phyloP scores from a whole-genome alignment of 768 basidiomycete genomes.

The Cystobasidium ongulense region DNA sequence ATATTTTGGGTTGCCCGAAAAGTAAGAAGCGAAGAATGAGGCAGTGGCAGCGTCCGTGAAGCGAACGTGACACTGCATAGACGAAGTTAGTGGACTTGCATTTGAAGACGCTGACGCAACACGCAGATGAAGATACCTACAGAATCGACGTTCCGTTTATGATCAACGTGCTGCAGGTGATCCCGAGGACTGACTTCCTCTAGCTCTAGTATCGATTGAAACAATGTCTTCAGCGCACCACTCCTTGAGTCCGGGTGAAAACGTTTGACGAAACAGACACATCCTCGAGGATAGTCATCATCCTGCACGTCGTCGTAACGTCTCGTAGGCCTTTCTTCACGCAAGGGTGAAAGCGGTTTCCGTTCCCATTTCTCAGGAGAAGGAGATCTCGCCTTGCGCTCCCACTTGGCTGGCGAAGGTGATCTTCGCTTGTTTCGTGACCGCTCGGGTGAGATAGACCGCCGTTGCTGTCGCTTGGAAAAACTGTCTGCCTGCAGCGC shows the following conservation, averaged over 20 bases:
- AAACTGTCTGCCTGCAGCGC: background rate
- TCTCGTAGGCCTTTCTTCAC: background rate
- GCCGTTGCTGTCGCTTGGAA: background rate
- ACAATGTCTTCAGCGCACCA: background rate
- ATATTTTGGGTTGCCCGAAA: background rate
- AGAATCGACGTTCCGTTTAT: constrained; percentile 6
- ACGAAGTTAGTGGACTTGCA: background rate
- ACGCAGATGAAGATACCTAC: constrained; percentile 6
- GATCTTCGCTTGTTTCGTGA: background rate
- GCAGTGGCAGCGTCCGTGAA: constrained; percentile 19
- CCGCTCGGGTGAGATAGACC: background rate
- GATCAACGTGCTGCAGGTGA: constrained; percentile 26
- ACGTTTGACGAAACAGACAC: constrained; percentile 22
- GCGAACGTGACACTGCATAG: constrained; percentile 21
- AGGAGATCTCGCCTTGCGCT: constrained; percentile 2
- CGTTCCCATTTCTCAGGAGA: constrained; percentile 11
- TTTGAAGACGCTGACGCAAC: too few relatives aligned
- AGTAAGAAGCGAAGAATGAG: constrained; percentile 29
- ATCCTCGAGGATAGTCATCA: constrained; percentile 11
- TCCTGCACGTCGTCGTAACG: constrained; percentile 1
- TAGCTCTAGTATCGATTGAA: constrained; percentile 14
- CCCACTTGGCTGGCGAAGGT: constrained; percentile 21
- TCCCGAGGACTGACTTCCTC: constrained; percentile 11
- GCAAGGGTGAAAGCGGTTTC: constrained; percentile 11
- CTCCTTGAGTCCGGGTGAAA: constrained; percentile 11